These are phyloP conservation scores for Apiotrichum veenhuisii DNA, from an alignment of 1,284 basidiomycete species.

Conservation along the genomic window DNA sequence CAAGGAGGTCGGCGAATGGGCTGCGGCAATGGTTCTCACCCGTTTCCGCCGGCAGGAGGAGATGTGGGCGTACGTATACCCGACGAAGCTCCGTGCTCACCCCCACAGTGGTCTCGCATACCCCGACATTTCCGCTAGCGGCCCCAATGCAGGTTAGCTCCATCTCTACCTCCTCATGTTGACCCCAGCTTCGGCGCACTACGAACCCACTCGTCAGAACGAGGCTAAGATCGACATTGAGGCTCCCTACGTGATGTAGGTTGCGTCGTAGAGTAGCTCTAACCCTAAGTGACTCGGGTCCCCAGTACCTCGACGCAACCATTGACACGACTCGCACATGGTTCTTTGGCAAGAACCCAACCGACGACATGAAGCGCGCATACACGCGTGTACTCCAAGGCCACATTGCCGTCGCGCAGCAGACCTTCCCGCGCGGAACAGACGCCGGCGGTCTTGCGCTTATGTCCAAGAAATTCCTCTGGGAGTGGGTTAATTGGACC, in stretches of 20 bases:
- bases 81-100: constrained; percentile 4
- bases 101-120: constrained; percentile 69
- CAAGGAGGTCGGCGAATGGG: constrained; percentile 78
- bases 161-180: constrained; percentile 5
- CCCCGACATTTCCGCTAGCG: constrained; percentile 86
- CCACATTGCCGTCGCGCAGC: constrained; percentile 88
- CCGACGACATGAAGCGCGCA: constrained; percentile 73
- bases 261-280: constrained; percentile 12
- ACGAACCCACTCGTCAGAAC: constrained; percentile 69
- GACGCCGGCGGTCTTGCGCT: constrained; percentile 76
- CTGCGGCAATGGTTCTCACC: constrained; percentile 78
- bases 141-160: constrained; percentile 63
- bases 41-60: constrained; percentile 71
- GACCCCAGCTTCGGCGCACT: constrained; percentile 75
- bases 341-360: constrained; percentile 74
- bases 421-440: constrained; percentile 83
- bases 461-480: constrained; percentile 76
- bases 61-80: constrained; percentile 59
- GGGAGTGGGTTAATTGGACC: constrained; percentile 55
- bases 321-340: constrained; percentile 86
- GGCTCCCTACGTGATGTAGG: constrained; percentile 84
- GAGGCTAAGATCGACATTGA: constrained; percentile 70
- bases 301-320: constrained; percentile 81
- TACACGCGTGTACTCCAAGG: constrained; percentile 95
- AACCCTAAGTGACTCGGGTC: constrained; percentile 71